Conservation (phyloP, 1,284 basidiomycete species). For the Melampsora larici-populina region DNA sequence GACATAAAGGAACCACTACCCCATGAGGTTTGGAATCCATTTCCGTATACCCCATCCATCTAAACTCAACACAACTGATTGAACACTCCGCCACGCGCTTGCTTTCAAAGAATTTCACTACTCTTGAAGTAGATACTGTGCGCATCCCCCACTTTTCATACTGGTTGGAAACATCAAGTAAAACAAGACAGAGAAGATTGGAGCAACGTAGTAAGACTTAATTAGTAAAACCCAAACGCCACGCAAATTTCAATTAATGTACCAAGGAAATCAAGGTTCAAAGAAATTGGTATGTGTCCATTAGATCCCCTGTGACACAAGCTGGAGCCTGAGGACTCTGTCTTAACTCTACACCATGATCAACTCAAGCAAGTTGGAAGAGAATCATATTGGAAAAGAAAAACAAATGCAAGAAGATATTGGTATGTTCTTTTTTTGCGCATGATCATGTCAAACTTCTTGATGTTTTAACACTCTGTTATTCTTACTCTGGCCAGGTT, state of each 20-base stretch:
- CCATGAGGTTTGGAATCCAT: no score
- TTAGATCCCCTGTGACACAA: background rate
- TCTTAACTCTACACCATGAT: background rate
- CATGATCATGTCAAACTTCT: conserved; percentile 45
- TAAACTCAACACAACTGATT: no score
- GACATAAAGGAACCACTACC: no score
- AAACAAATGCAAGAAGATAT: conserved; percentile 86
- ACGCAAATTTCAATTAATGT: conserved; percentile 47
- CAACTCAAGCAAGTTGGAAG: conserved; percentile 82
- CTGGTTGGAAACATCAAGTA: no score
- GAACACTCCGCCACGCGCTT: no score
- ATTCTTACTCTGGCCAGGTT: conserved; percentile 58
- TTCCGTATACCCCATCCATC: no score
- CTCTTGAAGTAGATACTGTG: no score
- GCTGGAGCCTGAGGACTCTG: conserved; percentile 38
- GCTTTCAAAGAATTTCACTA: no score
- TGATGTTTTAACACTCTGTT: background rate
- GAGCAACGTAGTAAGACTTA: no score
- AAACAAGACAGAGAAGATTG: conserved; percentile 79
- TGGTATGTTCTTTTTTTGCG: conserved; percentile 58
- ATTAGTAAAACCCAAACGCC: conserved; percentile 68
- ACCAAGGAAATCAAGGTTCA: conserved; percentile 72
- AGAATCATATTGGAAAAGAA: conserved; percentile 91
- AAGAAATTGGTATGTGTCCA: conserved; percentile 55
- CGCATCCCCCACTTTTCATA: no score